Percentiles rank a stretch among this genome's conserved stretches.
Evolutionary conservation across 2,329 filamentous ascomycete species (phyloP).

Genomic region (Xylariaceae sp.): DNA sequence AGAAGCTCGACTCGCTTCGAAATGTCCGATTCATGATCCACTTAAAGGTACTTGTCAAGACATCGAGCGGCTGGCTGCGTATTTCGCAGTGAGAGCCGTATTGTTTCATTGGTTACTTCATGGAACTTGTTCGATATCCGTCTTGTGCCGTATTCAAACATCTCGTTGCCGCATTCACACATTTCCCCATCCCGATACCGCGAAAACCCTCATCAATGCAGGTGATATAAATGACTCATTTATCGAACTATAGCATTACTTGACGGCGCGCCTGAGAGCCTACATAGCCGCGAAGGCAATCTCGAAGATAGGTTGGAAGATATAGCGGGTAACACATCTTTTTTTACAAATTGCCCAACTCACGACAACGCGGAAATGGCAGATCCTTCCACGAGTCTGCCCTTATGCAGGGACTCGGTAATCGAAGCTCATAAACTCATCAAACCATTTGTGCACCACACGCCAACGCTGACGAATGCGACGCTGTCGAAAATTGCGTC

Average conservation of each 20-base stretch:
- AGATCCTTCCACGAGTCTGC: slow-evolving; percentile 50
- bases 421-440: slow-evolving; percentile 69
- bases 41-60: not conserved
- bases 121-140: too few relatives aligned
- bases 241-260: too few relatives aligned
- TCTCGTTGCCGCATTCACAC: too few relatives aligned
- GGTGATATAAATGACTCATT: too few relatives aligned
- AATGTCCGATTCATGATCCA: not conserved
- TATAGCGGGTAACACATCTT: not conserved
- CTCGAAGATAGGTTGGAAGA: not conserved
- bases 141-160: too few relatives aligned
- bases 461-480: slow-evolving; percentile 75
- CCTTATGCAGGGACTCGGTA: slow-evolving; percentile 71
- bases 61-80: not conserved
- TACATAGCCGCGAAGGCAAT: not conserved
- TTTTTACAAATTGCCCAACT: too few relatives aligned
- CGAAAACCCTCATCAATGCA: too few relatives aligned
- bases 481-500: slow-evolving; percentile 75
- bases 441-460: slow-evolving; percentile 71
- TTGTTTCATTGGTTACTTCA: not conserved
- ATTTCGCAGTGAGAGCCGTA: not conserved
- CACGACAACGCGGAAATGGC: slow-evolving; percentile 40
- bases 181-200: too few relatives aligned
- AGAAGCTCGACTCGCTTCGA: not conserved
- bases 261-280: too few relatives aligned